A percentile compares a stretch with the other conserved stretches of the same genome.
These are phyloP conservation scores for Orbilia brochopaga DNA, from an alignment of 2,329 filamentous ascomycete species.

Conservation along the genomic window DNA sequence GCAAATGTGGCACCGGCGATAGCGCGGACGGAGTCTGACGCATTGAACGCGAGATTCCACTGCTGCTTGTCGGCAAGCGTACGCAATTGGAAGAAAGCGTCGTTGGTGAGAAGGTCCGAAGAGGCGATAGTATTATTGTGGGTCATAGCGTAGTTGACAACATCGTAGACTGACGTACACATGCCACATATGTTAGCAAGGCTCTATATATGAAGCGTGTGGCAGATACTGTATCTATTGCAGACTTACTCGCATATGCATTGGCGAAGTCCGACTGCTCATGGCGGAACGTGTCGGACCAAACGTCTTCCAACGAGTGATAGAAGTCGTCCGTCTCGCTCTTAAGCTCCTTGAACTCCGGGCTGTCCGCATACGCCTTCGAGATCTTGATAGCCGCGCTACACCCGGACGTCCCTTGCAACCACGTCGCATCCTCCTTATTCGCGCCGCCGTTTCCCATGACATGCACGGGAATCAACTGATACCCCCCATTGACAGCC, in stretches of 20 bases:
- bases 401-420: constrained; percentile 67
- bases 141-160: constrained; percentile 64
- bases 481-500: constrained; percentile 77
- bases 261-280: constrained; percentile 60
- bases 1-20: constrained; percentile 65
- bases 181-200: no score
- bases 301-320: constrained; percentile 60
- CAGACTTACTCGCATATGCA: constrained; percentile 59
- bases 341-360: constrained; percentile 61
- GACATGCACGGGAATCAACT: constrained; percentile 77
- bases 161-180: constrained; percentile 61
- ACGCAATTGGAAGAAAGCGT: constrained; percentile 68
- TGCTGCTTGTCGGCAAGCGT: constrained; percentile 79
- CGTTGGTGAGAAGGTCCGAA: constrained; percentile 61
- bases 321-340: constrained; percentile 65
- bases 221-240: neutral
- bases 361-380: constrained; percentile 62
- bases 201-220: neutral
- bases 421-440: constrained; percentile 62
- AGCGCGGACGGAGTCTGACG: constrained; percentile 58
- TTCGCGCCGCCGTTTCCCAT: constrained; percentile 65
- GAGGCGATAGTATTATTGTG: constrained; percentile 61
- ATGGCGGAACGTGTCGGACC: constrained; percentile 59
- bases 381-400: constrained; percentile 65
- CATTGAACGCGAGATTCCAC: constrained; percentile 64